A percentile compares a stretch with the other conserved stretches of the same genome.
phyloP scores from a whole-genome alignment of 306 rosid species.

The Hippophae rhamnoides region DNA sequence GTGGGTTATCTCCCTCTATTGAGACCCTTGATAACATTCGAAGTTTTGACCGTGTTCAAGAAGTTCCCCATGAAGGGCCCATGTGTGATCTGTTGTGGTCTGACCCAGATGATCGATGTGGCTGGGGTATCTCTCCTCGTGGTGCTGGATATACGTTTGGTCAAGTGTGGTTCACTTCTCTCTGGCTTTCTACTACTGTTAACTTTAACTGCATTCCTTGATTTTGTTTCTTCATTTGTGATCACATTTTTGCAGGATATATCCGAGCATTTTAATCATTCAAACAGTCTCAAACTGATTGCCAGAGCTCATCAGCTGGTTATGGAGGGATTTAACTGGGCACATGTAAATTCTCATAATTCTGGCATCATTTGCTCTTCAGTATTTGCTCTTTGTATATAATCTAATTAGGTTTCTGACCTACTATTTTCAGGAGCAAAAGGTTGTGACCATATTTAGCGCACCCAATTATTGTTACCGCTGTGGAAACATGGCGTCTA shows the following conservation, averaged over 20 bases:
- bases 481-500: conserved; percentile 96
- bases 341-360: conserved; percentile 47
- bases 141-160: conserved; percentile 45
- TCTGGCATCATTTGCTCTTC: no score
- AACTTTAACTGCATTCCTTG: conserved; percentile 4
- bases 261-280: conserved; percentile 86
- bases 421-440: conserved; percentile 60
- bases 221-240: background rate
- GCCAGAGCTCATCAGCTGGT: conserved; percentile 97
- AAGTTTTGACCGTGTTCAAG: no score
- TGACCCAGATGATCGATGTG: no score
- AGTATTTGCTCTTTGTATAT: background rate
- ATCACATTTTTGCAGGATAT: conserved; percentile 50
- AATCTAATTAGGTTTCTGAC: conserved; percentile 1
- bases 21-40: no score
- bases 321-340: conserved; percentile 98
- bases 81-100: no score
- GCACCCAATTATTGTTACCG: conserved; percentile 95
- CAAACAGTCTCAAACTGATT: conserved; percentile 78
- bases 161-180: conserved; percentile 36
- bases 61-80: no score
- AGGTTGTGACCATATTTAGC: conserved; percentile 91
- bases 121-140: no score
- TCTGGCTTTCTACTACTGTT: background rate
- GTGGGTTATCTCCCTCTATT: no score